These are phyloP conservation scores for Globisporangium emineosum DNA, from an alignment of 352 stramenopile genomes.

Conservation along the genomic window DNA sequence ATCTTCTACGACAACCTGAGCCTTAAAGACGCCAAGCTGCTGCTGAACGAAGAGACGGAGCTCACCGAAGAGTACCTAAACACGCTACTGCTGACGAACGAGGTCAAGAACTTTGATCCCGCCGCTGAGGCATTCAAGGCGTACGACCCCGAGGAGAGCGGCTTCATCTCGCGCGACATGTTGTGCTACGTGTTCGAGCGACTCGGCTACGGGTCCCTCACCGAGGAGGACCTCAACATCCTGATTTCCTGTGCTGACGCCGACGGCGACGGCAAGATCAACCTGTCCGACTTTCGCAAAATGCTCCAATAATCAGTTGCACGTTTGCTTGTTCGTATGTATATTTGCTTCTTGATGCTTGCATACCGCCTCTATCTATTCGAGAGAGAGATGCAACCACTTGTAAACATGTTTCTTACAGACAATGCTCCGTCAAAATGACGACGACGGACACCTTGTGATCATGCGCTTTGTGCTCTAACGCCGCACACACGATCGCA, in stretches of 20 bases:
- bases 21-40: conserved; percentile 73
- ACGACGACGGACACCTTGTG: neutral
- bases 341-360: neutral
- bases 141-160: conserved; percentile 87
- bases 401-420: neutral
- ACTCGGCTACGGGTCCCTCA: conserved; percentile 75
- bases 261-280: conserved; percentile 80
- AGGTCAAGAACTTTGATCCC: conserved; percentile 89
- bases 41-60: conserved; percentile 84
- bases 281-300: conserved; percentile 75
- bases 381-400: neutral
- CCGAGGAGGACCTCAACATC: conserved; percentile 80
- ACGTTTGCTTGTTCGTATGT: neutral
- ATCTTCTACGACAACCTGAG: conserved; percentile 89
- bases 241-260: conserved; percentile 84
- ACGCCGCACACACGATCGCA: neutral
- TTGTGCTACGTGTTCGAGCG: conserved; percentile 80
- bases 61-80: conserved; percentile 72
- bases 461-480: conserved; percentile 2
- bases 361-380: neutral
- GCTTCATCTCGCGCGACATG: conserved; percentile 79
- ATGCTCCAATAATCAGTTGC: conserved; percentile 40
- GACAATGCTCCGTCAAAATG: neutral
- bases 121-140: conserved; percentile 87
- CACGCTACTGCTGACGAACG: conserved; percentile 82